Evolutionary conservation across 257 asterid genomes (phyloP).

Genomic region (Nicotiana paniculata): DNA sequence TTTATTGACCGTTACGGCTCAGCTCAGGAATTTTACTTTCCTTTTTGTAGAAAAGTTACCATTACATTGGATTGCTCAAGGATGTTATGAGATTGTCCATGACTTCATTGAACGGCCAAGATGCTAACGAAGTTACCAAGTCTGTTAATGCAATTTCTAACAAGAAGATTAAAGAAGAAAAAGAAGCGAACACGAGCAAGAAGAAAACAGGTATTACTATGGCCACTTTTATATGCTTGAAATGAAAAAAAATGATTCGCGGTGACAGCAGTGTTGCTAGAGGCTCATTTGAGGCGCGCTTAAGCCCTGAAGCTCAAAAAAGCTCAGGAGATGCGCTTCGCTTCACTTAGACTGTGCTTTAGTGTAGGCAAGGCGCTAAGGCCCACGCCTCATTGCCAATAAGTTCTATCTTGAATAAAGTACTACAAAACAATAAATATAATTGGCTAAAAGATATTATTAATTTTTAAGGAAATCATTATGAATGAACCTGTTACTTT

Average conservation of each 20-base stretch:
- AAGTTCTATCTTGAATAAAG: too few species aligned
- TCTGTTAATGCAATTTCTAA: constrained; percentile 86
- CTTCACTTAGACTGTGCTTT: too few species aligned
- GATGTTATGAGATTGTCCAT: constrained; percentile 72
- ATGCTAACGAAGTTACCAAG: constrained; percentile 80
- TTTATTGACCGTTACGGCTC: not conserved
- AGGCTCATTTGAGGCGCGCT: too few species aligned
- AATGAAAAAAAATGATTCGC: not conserved
- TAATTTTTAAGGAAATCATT: too few species aligned
- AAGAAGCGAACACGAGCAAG: constrained; percentile 75
- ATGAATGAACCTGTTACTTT: too few species aligned
- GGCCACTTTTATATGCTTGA: not conserved
- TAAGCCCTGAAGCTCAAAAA: too few species aligned
- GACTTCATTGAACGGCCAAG: constrained; percentile 69
- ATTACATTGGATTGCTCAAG: constrained; percentile 75
- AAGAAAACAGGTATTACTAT: constrained; percentile 60
- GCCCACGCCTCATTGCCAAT: too few species aligned
- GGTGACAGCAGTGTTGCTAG: too few species aligned
- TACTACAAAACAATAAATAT: too few species aligned
- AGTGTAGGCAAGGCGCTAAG: too few species aligned
- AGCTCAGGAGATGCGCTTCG: too few species aligned
- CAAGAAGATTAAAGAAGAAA: constrained; percentile 87
- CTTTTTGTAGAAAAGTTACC: constrained; percentile 68
- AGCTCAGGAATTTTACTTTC: not conserved
- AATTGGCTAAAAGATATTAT: too few species aligned